Percentiles rank a stretch among this genome's conserved stretches.
phyloP scores from a whole-genome alignment of 139 green algal species.

The Chlamydomonas incerta region DNA sequence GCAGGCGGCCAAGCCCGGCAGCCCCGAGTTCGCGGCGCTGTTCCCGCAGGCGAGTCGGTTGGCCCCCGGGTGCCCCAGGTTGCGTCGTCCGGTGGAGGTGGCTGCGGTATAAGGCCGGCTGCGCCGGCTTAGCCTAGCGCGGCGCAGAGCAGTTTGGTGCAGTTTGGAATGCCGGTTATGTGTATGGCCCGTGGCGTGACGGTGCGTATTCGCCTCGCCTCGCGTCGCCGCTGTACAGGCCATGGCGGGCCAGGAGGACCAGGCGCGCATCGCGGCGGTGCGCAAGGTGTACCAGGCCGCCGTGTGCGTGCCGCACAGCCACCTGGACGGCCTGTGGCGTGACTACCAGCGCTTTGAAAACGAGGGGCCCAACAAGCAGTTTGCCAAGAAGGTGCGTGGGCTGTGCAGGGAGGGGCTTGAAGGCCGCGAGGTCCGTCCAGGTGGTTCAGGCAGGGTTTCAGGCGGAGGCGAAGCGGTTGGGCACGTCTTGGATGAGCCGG shows the following conservation, averaged over 20 bases:
- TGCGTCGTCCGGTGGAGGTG: no score
- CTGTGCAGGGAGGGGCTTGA: no score
- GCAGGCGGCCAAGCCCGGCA: constrained; percentile 66
- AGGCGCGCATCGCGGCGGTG: constrained; percentile 43
- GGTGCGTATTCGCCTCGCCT: not conserved
- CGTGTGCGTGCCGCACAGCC: constrained; percentile 77
- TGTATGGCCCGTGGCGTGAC: no score
- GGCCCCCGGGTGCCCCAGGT: no score
- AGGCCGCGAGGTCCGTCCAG: no score
- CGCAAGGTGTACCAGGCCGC: constrained; percentile 85
- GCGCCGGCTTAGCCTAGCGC: no score
- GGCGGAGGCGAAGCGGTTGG: no score
- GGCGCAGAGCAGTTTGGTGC: no score
- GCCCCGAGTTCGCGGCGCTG: constrained; percentile 71
- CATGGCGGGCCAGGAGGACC: constrained; percentile 79
- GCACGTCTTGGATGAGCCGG: no score
- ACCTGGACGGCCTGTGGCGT: constrained; percentile 88
- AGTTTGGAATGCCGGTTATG: no score
- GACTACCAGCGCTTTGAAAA: constrained; percentile 93
- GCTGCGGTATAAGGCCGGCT: no score
- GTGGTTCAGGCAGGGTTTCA: no score
- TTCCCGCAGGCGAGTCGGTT: constrained; percentile 61
- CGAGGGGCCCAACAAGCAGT: constrained; percentile 61
- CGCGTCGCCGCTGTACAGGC: constrained; percentile 22
- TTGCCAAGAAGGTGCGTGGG: constrained; percentile 63